Percentiles rank a stretch among this genome's conserved stretches.
These are phyloP conservation scores for Flaveria bidentis DNA, from an alignment of 129 eudicot species.

Conservation along the genomic window DNA sequence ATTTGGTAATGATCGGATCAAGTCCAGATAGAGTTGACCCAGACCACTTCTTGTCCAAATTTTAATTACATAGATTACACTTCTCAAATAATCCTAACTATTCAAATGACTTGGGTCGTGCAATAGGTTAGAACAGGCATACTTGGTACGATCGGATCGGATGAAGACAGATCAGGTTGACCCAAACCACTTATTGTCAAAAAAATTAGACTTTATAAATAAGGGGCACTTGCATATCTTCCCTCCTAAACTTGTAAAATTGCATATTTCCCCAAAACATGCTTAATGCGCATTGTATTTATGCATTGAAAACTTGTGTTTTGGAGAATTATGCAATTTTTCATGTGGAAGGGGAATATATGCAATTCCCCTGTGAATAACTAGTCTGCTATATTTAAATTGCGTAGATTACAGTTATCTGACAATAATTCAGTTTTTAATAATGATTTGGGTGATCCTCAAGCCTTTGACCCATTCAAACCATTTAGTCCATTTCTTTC, in stretches of 20 bases:
- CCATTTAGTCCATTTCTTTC: background rate
- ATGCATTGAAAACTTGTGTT: too few species aligned
- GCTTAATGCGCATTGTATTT: too few species aligned
- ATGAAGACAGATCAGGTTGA: background rate
- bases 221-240: too few species aligned
- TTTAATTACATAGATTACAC: background rate
- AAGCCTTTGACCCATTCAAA: background rate
- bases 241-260: too few species aligned
- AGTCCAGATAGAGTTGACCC: background rate
- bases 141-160: background rate
- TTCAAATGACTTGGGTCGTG: background rate
- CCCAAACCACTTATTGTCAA: background rate
- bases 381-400: too few species aligned
- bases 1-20: background rate
- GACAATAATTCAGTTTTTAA: background rate
- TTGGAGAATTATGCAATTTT: too few species aligned
- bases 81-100: background rate
- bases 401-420: background rate
- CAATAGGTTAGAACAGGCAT: background rate
- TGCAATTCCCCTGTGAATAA: background rate
- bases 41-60: background rate
- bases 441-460: background rate
- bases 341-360: too few species aligned
- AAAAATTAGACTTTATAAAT: background rate
- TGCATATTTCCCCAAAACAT: too few species aligned